Evolutionary conservation across 768 basidiomycete species (phyloP).

Genomic region (Tricholoma sp.): DNA sequence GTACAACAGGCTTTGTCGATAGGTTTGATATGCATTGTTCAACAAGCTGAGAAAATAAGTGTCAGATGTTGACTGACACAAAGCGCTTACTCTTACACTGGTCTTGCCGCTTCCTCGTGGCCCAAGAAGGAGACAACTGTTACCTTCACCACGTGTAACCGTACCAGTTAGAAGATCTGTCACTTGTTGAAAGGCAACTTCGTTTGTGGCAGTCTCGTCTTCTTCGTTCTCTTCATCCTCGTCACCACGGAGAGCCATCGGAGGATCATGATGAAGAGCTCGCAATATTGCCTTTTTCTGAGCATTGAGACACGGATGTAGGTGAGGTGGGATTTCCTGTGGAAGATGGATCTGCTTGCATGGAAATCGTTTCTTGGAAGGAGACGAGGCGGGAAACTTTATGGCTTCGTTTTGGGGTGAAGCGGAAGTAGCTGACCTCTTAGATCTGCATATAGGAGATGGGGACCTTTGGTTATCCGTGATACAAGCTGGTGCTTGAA

Average conservation of each 20-base stretch:
- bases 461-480: not conserved
- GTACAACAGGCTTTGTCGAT: constrained; percentile 53
- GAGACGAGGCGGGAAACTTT: not conserved
- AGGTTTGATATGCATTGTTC: constrained; percentile 49
- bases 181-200: constrained; percentile 51
- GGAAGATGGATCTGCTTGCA: constrained; percentile 16
- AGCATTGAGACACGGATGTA: constrained; percentile 40
- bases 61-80: not conserved
- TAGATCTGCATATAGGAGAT: not conserved
- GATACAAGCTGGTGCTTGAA: not conserved
- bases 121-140: constrained; percentile 86
- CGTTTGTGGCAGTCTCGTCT: constrained; percentile 41
- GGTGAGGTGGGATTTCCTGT: constrained; percentile 31
- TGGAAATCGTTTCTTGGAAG: constrained; percentile 6
- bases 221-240: constrained; percentile 17
- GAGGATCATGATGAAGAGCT: constrained; percentile 31
- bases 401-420: constrained; percentile 2
- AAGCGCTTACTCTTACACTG: constrained; percentile 38
- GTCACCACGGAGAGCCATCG: not conserved
- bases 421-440: not conserved
- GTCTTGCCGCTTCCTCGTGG: constrained; percentile 87
- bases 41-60: constrained; percentile 42
- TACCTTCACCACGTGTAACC: constrained; percentile 78
- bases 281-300: constrained; percentile 56
- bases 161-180: constrained; percentile 66